Base-by-base conservation (phyloP, 2,329 filamentous ascomycete genomes). In the Pseudogymnoascus sp. region DNA sequence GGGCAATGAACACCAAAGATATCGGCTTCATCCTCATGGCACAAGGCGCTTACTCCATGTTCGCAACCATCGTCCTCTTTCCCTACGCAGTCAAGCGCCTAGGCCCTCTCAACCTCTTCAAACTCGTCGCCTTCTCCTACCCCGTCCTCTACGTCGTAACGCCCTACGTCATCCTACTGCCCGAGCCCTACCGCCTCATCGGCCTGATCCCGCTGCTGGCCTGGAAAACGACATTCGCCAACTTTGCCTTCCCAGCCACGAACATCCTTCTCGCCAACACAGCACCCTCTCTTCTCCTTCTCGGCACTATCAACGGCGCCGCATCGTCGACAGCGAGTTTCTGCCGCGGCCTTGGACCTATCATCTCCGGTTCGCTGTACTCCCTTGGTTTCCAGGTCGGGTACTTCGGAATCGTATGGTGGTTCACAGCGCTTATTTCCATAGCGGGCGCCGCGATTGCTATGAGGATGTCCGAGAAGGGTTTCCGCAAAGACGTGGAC, bases 171-270 rank as follows among this genome's bases (percentile, higher is more conserved):
- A 88, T 94, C 1, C 82, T 97, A 5, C 82, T 97, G 0, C 93
- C 94, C 0, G 80, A 86, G 14, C 77, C 77, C 31, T 75, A 91
- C 42, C 87, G 89, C 65, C 89, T 90, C 77, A 77, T 85, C 1
- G 90, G 89, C 23, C 85, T 96, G 60, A 93, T 92, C 72, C 70
- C 86, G 6, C 80, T 93, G 23, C 82, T 97, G 10, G 82, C 96
- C 67, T 91, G 90, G 87, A 97, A 97, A 76, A 96, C 95, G 73
- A 95, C 91, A 0, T 92, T 94, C 70, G 87, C 93, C 69, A 92
- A 91, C 53, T 87, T 97, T 76, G 88, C 92, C 0, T 97, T 96
- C 75, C 94, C 94, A 10, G 90, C 89, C 70, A 92, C 92, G 68
- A 88, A 89, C 10, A 95, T 97, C 64, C 84, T 99, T 63, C 83